Conservation (phyloP, 176 grass and related monocot genomes). For the Poa annua region DNA sequence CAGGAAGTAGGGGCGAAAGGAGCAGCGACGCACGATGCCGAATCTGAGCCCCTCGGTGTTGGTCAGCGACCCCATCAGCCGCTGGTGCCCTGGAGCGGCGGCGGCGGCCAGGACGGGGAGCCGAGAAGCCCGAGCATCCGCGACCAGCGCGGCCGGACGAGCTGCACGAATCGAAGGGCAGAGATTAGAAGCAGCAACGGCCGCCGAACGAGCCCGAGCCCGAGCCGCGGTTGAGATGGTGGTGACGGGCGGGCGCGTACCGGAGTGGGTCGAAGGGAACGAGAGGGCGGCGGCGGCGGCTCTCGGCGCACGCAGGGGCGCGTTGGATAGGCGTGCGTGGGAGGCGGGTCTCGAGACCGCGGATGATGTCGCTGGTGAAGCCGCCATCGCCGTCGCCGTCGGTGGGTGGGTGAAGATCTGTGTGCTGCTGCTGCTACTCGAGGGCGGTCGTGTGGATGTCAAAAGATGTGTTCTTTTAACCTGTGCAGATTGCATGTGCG, state of each 20-base stretch:
- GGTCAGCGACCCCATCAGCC: constrained; percentile 76
- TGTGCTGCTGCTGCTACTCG: not conserved
- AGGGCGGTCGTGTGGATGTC: constrained; percentile 13
- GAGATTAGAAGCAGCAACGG: constrained; percentile 4
- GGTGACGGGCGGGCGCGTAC: not conserved
- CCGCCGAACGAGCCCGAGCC: too few species aligned
- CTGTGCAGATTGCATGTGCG: not conserved
- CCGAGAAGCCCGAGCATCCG: constrained; percentile 15
- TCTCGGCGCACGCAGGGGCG: constrained; percentile 25
- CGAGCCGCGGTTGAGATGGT: not conserved
- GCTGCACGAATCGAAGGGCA: not conserved
- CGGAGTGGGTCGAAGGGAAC: constrained; percentile 32
- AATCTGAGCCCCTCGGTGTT: constrained; percentile 77
- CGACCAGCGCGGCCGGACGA: constrained; percentile 16
- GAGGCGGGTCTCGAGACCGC: constrained; percentile 34
- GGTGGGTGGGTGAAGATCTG: constrained; percentile 37
- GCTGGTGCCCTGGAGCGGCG: constrained; percentile 53
- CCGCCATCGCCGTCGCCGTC: constrained; percentile 35
- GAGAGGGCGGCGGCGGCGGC: constrained; percentile 24
- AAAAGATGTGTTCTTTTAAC: not conserved
- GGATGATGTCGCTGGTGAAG: constrained; percentile 46
- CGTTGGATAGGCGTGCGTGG: constrained; percentile 24
- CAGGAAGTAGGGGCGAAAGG: not conserved
- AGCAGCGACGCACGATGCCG: constrained; percentile 59
- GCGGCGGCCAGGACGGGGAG: constrained; percentile 40